A percentile compares a stretch with the other conserved stretches of the same genome.
Evolutionary conservation across 257 asterid genomes (phyloP).

Genomic region (Solanum okadae): DNA sequence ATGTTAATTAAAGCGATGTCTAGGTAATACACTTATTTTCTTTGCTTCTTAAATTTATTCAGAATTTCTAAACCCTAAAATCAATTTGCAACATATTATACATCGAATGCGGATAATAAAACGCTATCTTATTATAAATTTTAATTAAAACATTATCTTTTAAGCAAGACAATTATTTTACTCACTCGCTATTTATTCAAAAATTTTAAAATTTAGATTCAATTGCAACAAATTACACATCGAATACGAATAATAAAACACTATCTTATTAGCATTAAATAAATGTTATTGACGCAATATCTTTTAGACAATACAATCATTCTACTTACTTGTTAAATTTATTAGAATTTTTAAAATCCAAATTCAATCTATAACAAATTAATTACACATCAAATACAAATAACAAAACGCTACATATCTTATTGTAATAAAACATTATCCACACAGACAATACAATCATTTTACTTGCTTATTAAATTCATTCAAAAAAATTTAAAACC

Average conservation of each 20-base stretch:
- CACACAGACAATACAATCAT: fast-evolving
- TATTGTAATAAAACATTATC: neutral
- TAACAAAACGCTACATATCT: fast-evolving
- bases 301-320: neutral
- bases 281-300: neutral
- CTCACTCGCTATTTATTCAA: neutral
- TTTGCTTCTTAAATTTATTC: neutral
- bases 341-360: neutral
- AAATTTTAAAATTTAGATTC: neutral
- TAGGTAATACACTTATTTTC: neutral
- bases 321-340: neutral
- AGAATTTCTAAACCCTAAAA: neutral
- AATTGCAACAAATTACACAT: neutral
- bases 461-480: neutral
- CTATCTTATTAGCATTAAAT: neutral
- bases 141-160: neutral
- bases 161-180: neutral
- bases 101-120: neutral
- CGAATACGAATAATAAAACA: neutral
- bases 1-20: neutral
- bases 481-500: neutral
- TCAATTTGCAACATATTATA: neutral
- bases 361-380: neutral
- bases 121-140: neutral
- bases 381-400: neutral